Base-by-base conservation (phyloP, 345 rosid species). In the Citrus mangshanensis region DNA sequence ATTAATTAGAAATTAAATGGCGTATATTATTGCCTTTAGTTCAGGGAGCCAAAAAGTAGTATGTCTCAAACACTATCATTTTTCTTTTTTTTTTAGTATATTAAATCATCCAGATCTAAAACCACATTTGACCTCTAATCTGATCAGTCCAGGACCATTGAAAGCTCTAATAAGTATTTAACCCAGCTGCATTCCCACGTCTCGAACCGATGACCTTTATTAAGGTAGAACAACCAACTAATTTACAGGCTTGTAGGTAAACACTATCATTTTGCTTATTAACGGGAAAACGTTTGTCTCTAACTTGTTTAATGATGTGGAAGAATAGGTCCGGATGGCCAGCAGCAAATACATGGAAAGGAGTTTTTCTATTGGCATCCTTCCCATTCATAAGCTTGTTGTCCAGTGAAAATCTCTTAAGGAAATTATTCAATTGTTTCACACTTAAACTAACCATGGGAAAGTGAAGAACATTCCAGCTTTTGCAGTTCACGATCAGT, bases 351-450 rank as follows among this genome's bases (percentile, higher is more conserved):
- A 59, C 14, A 74, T 61, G 77, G 27, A 74, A 19, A 38, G 68
- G 68, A 24, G 77, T 74, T 14, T 74, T 60, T 9, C 59, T 68
- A 7, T 74, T 61, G 7, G 5, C 58, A 61, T 74, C 77, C 38
- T 74, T 61, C 27, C 28, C 58, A 25, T 60, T 7, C 16, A 61
- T 13, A 40, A 74, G 77, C 6, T 40, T 73, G 65, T 4, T 12
- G 32, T 61, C 18, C 3, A 34, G 22, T 10, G 16, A 37, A 34
- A 25, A n/a, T 32, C 60, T 73, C n/a, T n/a, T 61, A 4, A n/a
- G 10, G 6, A 73, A 37, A 22, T 4, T 14, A 37, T n/a, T 6
- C 76, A 59, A 30, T 54, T 51, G 14, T 10, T 38, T 16, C 18
- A 24, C 14, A 24, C 24, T 24, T 37, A 40, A 24, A 27, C 56